Base-by-base conservation (phyloP, 2,329 filamentous ascomycete genomes). In the Cladorrhinum sp. region DNA sequence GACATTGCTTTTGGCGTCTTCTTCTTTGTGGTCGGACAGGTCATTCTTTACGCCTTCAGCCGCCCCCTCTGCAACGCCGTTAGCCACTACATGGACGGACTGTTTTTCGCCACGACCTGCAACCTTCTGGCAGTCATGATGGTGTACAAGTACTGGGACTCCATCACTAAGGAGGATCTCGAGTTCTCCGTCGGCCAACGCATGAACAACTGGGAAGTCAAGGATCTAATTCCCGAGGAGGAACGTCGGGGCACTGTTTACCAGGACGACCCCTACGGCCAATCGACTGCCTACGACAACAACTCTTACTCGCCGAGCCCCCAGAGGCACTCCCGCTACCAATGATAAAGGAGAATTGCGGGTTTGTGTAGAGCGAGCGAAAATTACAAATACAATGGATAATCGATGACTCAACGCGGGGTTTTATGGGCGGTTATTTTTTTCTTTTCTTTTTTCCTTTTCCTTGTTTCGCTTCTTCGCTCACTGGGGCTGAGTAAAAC, bases 81-180 rank as follows among this genome's bases (percentile, higher is more conserved):
- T 42, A 87, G 91, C 75, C 95, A 99, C 75, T 99, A 98, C 73
- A 77, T 99, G 54, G 95, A 99, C 71, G 94, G 94, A 0, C 77
- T 98, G 53, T 96, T 98, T 79, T 93, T 99, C 72, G 91, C 92
- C 3, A 97, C 94, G 0, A 87, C 94, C 59, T 95, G 92, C 80
- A 99, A 99, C 73, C 78, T 99, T 50, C 80, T 99, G 49, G 92
- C 88, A 12, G 94, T 99, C 63, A 99, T 99, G 95, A 99, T 98
- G 95, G 88, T 99, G 39, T 99, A 99, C 84, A 99, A 99, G 92
- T 99, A 96, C 81, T 99, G 95, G 95, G 95, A 99, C 73, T 97
- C 93, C 16, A 99, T 99, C 75, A 99, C 95, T 21, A 92, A 91
- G 72, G 95, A 99, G 77, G 95, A 99, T 74, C 88, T 99, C 67